phyloP scores from a whole-genome alignment of 108 stramenopile species.

The Seminavis robusta region DNA sequence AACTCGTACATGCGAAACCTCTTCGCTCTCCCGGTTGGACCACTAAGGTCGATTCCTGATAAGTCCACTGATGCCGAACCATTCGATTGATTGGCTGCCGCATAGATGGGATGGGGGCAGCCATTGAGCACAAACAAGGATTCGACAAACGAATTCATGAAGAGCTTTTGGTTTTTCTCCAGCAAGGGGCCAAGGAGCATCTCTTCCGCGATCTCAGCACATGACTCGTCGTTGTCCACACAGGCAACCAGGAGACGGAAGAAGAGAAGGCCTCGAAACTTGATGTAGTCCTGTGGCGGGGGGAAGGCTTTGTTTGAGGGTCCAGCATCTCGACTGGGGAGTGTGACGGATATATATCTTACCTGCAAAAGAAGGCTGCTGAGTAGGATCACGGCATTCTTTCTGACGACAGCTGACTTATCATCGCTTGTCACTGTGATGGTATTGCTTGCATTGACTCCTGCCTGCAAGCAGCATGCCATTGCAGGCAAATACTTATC shows the following conservation, averaged over 20 bases:
- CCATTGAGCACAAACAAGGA: conserved; percentile 89
- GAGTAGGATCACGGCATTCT: conserved; percentile 85
- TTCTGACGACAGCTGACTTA: conserved; percentile 57
- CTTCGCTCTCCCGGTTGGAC: conserved; percentile 34
- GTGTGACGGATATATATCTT: too few species aligned
- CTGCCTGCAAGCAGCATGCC: conserved; percentile 87
- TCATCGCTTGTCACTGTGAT: too few species aligned
- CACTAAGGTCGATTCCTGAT: conserved; percentile 34
- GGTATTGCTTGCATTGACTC: too few species aligned
- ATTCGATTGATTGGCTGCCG: conserved; percentile 62
- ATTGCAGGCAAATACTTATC: conserved; percentile 90
- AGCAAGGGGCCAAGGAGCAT: conserved; percentile 74
- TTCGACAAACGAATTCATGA: conserved; percentile 87
- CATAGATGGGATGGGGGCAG: conserved; percentile 89
- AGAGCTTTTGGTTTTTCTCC: conserved; percentile 72
- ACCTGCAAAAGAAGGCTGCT: conserved; percentile 78
- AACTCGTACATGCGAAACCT: conserved; percentile 78
- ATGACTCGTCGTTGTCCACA: conserved; percentile 84
- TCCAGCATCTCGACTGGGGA: too few species aligned
- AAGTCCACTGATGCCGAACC: conserved; percentile 38
- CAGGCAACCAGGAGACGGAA: conserved; percentile 89
- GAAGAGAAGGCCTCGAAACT: conserved; percentile 90
- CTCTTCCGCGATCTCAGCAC: conserved; percentile 66
- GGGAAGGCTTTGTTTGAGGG: too few species aligned
- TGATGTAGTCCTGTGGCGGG: conserved; percentile 98